Evolutionary conservation across 2,329 filamentous ascomycete genomes (phyloP), one percentile per base, ranked within the genome.

Genomic region (Stagonosporopsis cucurbitacearum): DNA sequence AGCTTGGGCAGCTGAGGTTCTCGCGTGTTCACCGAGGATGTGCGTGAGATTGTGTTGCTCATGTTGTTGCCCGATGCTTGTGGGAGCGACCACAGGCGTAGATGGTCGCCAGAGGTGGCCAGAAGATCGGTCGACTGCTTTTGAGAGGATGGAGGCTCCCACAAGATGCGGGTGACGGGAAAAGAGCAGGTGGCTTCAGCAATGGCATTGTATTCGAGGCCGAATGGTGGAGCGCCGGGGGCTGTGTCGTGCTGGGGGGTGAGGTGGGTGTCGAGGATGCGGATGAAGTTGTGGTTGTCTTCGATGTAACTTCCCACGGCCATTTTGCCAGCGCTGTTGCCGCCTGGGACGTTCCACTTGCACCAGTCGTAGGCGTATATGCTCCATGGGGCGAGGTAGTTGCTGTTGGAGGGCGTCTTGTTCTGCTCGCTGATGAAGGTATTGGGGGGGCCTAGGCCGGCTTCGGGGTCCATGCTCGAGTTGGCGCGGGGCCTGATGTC

Each of bases 291-390:
- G 79, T 99, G 95, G 6, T 93, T 94, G 77, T 99, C 95, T 78
- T 99, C 95, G 47, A 98, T 80, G 74, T 98, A 98, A 79, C 95
- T 99, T 57, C 94, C 95, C 35, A 99, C 84, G 12, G 95, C 95
- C 66, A 99, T 85, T 77, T 98, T 98, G 35, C 95, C 95, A 3
- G 91, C 92, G 59, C 91, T 88, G 64, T 88, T 77, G 30, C 75
- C 74, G 32, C 80, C 80, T 36, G 92, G 86, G 2, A 94, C 88
- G 15, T 90, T 87, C 94, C 95, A 99, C 78, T 99, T 99, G 81
- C 95, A 99, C 95, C 95, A 99, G 79, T 99, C 95, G 69, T 96
- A 94, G 12, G 95, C 94, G 75, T 98, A 99, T 51, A 96, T 88
- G 13, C 92, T 89, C 92, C 95, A 99, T 0, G 94, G 93, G 4